A percentile compares a stretch with the other conserved stretches of the same genome.
Evolutionary conservation across 1,139 yeast genomes (phyloP).

Genomic region (Trichomonascaceae sp.): DNA sequence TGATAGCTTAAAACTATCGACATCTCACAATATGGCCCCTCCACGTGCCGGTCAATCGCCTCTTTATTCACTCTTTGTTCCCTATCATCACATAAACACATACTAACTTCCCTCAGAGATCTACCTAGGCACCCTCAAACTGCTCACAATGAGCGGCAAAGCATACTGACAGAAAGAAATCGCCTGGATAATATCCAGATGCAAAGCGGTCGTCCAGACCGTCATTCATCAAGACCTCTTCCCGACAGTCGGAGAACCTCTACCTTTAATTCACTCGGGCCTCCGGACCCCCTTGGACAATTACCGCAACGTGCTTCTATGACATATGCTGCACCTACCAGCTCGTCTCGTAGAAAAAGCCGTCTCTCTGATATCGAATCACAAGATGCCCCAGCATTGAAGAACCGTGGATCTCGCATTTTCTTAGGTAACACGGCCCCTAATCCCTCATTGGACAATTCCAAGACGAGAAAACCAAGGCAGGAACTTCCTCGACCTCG

Average conservation of each 20-base stretch:
- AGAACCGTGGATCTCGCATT: slow-evolving; percentile 20
- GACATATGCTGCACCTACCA: not conserved
- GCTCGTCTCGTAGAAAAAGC: not conserved
- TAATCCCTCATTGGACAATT: not conserved
- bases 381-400: not conserved
- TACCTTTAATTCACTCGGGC: not conserved
- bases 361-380: not conserved
- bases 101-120: not conserved
- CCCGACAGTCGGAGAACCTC: not conserved
- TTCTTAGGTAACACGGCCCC: slow-evolving; percentile 18
- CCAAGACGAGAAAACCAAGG: not conserved
- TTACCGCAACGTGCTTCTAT: not conserved
- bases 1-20: not conserved
- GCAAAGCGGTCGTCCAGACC: not conserved
- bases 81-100: not conserved
- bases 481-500: not conserved
- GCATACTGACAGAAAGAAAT: not conserved
- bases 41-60: not conserved
- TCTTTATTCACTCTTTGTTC: not conserved
- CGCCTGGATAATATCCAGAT: not conserved
- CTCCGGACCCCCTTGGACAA: not conserved
- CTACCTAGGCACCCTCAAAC: not conserved
- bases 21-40: not conserved
- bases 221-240: not conserved
- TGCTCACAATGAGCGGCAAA: not conserved